A percentile compares a stretch with the other conserved stretches of the same genome.
Conservation (phyloP, 2,329 filamentous ascomycete species). For the Fusarium acutatum region DNA sequence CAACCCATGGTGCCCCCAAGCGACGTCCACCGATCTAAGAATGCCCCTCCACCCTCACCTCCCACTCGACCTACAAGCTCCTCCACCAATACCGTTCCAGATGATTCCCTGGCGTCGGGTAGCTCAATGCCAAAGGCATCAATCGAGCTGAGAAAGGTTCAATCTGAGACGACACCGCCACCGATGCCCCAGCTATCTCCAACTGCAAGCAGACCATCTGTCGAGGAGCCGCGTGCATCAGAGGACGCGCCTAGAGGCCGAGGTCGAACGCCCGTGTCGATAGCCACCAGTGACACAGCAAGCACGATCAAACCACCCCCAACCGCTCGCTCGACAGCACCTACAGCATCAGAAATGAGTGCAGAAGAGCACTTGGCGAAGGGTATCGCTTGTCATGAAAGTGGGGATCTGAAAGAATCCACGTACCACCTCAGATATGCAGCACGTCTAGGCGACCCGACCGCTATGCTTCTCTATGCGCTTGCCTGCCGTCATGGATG, state of each 20-base stretch:
- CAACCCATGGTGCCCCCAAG: conserved; percentile 56
- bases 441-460: conserved; percentile 84
- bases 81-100: conserved; percentile 50
- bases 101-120: conserved; percentile 46
- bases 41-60: conserved; percentile 66
- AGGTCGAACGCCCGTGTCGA: conserved; percentile 56
- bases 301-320: conserved; percentile 57
- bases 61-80: conserved; percentile 69
- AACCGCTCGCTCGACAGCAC: conserved; percentile 57
- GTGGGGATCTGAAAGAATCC: conserved; percentile 87
- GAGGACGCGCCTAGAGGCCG: conserved; percentile 61
- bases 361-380: conserved; percentile 90
- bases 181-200: conserved; percentile 55
- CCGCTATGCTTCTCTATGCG: conserved; percentile 95
- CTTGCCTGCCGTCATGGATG: conserved; percentile 95
- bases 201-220: conserved; percentile 56
- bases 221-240: conserved; percentile 54
- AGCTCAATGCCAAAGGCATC: conserved; percentile 55
- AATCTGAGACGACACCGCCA: conserved; percentile 53
- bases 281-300: conserved; percentile 61
- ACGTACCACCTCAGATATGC: conserved; percentile 95
- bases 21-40: conserved; percentile 54
- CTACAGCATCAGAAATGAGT: conserved; percentile 73
- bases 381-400: conserved; percentile 89
- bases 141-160: conserved; percentile 60